Conservation (phyloP, 495 filamentous ascomycete genomes). For the Trichoderma reesei region DNA sequence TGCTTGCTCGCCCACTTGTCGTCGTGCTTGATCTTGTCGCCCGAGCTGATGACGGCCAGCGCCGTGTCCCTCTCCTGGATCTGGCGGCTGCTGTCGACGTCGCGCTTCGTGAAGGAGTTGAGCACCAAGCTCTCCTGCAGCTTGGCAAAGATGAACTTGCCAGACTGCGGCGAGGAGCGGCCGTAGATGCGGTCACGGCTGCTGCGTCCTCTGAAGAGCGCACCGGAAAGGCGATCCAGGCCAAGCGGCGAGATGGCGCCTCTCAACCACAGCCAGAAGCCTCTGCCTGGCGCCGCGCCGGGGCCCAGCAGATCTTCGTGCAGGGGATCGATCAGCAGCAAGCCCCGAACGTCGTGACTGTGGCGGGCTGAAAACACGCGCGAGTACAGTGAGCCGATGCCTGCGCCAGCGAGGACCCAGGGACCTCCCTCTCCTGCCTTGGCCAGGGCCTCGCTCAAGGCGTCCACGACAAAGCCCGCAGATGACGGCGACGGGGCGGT, state of each 20-base stretch:
- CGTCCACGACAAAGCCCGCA: constrained; percentile 80
- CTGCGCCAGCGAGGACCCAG: constrained; percentile 58
- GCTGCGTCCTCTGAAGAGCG: constrained; percentile 66
- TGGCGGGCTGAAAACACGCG: constrained; percentile 84
- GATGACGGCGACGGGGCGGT: constrained; percentile 88
- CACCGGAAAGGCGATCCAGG: constrained; percentile 64
- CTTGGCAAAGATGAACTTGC: constrained; percentile 75
- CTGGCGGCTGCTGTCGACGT: constrained; percentile 62
- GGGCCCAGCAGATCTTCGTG: constrained; percentile 73
- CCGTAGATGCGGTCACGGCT: constrained; percentile 82
- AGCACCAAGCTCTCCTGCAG: constrained; percentile 90
- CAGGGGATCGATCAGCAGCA: constrained; percentile 77
- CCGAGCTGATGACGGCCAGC: constrained; percentile 74
- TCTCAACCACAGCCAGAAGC: constrained; percentile 76
- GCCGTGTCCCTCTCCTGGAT: constrained; percentile 69
- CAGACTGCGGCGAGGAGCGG: constrained; percentile 62
- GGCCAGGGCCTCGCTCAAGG: constrained; percentile 72
- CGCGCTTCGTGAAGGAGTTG: constrained; percentile 66
- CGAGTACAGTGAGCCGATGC: constrained; percentile 74
- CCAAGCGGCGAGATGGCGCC: constrained; percentile 81
- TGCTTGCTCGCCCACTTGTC: constrained; percentile 70
- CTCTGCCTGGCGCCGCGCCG: constrained; percentile 55
- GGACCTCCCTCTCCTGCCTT: constrained; percentile 74
- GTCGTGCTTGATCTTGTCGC: constrained; percentile 43
- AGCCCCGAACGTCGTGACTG: constrained; percentile 55